Base-by-base conservation (phyloP, 257 asterid genomes). In the Fraxinus anomala region DNA sequence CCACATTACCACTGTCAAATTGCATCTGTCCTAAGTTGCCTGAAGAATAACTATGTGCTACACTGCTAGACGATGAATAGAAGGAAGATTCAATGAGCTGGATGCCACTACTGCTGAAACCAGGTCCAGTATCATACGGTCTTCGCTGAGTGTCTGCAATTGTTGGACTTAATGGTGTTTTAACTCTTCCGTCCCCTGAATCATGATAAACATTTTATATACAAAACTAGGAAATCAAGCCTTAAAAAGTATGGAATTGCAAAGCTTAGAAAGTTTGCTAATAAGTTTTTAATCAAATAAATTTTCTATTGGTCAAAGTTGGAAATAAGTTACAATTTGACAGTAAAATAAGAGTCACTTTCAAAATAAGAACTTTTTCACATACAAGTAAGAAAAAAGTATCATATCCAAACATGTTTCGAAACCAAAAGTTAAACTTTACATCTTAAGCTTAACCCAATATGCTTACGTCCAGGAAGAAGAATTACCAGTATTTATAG, bases 81-180 rank as follows among this genome's bases (percentile, higher is more conserved):
- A 84, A 74, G 31, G 96, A 73, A 76, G 88, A 81, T 68, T 85
- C 91, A 6, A 83, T 51, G 26, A 86, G 89, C 81, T 87, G 92
- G 82, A 85, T 67, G 69, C 83, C 81, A 54, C 82, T 77, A 49
- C 82, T 80, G 40, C 86, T 70, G 66, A 82, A 84, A 76, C 84
- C 81, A 51, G 81, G 83, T 19, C 83, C 85, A 30, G 68, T 71
- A 37, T 84, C 88, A 77, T 83, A 86, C 19, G 86, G 84, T 75
- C 80, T 82, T 59, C 76, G 83, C 72, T 77, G 89, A 74, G 82
- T 70, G 77, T 77, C 74, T 40, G 87, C 83, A 75, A 87, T 79
- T 23, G 94, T 87, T 70, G 96, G 97, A 84, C 93, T 92, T 73
- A 91, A 82, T 63, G 96, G 93, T 76, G 72, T 79, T 88, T 92